Conservation (phyloP, 2,329 filamentous ascomycete genomes). For the Pseudogymnoascus sp. region DNA sequence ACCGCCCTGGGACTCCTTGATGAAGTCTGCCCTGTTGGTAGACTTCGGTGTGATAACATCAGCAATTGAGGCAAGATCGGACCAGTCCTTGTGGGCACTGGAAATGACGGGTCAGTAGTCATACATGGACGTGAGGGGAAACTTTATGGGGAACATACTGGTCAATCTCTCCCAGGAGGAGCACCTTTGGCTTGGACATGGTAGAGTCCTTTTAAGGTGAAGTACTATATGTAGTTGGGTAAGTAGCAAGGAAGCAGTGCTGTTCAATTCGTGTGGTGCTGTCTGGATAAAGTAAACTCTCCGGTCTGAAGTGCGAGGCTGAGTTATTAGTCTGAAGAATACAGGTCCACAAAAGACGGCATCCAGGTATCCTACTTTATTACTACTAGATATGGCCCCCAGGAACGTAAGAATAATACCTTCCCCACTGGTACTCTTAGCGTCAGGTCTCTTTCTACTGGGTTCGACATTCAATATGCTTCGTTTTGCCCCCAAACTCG, state of each 20-base stretch:
- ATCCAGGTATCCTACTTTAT: background rate
- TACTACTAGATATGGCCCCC: background rate
- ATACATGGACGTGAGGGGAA: background rate
- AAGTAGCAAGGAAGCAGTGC: background rate
- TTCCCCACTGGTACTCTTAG: background rate
- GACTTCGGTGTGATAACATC: constrained; percentile 57
- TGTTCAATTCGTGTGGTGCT: background rate
- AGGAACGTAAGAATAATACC: background rate
- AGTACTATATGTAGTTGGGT: background rate
- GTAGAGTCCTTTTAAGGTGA: constrained; percentile 7
- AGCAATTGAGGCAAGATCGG: constrained; percentile 51
- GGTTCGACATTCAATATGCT: background rate
- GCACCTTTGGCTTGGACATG: constrained; percentile 46
- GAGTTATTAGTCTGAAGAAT: background rate
- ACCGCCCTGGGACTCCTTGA: constrained; percentile 58
- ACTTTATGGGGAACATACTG: constrained; percentile 43
- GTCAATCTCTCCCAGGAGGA: constrained; percentile 55
- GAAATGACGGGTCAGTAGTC: constrained; percentile 11
- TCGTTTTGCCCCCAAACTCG: background rate
- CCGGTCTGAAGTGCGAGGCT: background rate
- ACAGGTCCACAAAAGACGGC: background rate
- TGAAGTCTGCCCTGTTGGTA: constrained; percentile 56
- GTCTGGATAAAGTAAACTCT: background rate
- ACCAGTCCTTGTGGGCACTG: constrained; percentile 59
- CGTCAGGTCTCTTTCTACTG: background rate